These are phyloP conservation scores for Zopfia rhizophila DNA, from an alignment of 2,329 filamentous ascomycete genomes.

Conservation along the genomic window DNA sequence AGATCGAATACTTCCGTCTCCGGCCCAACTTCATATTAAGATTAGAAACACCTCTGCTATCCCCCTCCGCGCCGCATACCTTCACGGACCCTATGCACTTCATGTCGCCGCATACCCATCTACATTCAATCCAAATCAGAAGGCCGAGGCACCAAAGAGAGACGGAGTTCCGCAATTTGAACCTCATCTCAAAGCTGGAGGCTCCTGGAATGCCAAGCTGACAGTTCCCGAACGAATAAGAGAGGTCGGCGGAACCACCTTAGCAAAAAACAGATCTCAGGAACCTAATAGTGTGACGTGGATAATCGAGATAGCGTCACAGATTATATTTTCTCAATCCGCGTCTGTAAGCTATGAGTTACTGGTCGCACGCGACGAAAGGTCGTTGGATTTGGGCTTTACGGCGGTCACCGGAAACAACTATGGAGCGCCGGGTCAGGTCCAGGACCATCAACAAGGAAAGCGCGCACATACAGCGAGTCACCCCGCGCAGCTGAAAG, in stretches of 20 bases:
- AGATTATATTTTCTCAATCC: slow-evolving; percentile 91
- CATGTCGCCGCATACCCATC: slow-evolving; percentile 87
- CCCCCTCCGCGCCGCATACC: slow-evolving; percentile 90
- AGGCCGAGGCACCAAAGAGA: slow-evolving; percentile 73
- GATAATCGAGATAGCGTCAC: slow-evolving; percentile 90
- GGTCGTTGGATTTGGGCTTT: slow-evolving; percentile 77
- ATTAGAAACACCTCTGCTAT: slow-evolving; percentile 93
- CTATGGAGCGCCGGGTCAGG: slow-evolving; percentile 66
- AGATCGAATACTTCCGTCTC: slow-evolving; percentile 90
- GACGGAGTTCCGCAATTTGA: slow-evolving; percentile 91
- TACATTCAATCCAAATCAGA: slow-evolving; percentile 83
- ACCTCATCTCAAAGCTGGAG: slow-evolving; percentile 94
- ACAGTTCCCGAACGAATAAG: slow-evolving; percentile 82
- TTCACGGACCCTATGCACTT: slow-evolving; percentile 94
- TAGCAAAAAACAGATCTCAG: slow-evolving; percentile 45
- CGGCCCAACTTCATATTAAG: slow-evolving; percentile 81
- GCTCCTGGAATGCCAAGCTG: slow-evolving; percentile 83
- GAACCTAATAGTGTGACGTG: slow-evolving; percentile 74
- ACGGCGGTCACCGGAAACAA: slow-evolving; percentile 64
- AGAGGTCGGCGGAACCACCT: slow-evolving; percentile 65
- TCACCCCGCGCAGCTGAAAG: slow-evolving; percentile 72
- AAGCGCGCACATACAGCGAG: slow-evolving; percentile 62
- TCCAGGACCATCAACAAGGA: slow-evolving; percentile 80
- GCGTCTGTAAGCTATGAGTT: slow-evolving; percentile 91
- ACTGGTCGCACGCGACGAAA: slow-evolving; percentile 84